phyloP scores from a whole-genome alignment of 345 rosid genomes.

The Ceriops zippeliana region DNA sequence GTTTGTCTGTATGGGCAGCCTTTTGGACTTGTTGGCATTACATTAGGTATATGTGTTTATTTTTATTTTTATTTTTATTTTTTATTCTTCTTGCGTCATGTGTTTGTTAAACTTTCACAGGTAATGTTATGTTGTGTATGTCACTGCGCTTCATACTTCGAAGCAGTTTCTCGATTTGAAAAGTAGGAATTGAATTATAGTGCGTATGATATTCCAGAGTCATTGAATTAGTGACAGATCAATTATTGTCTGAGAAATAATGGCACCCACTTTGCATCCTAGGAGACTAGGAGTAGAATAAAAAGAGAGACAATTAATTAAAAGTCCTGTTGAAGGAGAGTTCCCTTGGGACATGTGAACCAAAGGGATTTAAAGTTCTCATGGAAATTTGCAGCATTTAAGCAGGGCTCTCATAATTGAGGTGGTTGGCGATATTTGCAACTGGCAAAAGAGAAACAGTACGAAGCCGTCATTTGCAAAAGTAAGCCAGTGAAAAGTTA shows the following conservation, averaged over 20 bases:
- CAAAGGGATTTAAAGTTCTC: not conserved
- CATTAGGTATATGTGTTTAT: not conserved
- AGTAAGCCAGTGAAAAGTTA: not conserved
- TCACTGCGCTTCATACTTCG: constrained; percentile 6
- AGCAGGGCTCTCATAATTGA: not conserved
- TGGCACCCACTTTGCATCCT: not conserved
- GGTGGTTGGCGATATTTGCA: not conserved
- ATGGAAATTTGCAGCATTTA: not conserved
- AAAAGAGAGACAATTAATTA: not conserved
- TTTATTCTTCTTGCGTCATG: not conserved
- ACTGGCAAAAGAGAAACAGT: not conserved
- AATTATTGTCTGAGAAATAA: not conserved
- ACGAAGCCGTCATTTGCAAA: not conserved
- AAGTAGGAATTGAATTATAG: not conserved
- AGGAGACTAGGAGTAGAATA: not conserved
- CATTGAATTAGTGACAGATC: not conserved
- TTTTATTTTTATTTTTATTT: not conserved
- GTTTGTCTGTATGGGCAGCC: not conserved
- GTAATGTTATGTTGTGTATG: constrained; percentile 11
- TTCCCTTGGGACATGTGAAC: not conserved
- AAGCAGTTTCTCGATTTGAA: not conserved
- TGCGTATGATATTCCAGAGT: not conserved
- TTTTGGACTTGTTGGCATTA: not conserved
- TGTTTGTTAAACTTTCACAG: not conserved
- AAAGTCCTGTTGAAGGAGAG: not conserved